Conservation (phyloP, 192 early-diverging fungal species). For the Cladochytrium replicatum region DNA sequence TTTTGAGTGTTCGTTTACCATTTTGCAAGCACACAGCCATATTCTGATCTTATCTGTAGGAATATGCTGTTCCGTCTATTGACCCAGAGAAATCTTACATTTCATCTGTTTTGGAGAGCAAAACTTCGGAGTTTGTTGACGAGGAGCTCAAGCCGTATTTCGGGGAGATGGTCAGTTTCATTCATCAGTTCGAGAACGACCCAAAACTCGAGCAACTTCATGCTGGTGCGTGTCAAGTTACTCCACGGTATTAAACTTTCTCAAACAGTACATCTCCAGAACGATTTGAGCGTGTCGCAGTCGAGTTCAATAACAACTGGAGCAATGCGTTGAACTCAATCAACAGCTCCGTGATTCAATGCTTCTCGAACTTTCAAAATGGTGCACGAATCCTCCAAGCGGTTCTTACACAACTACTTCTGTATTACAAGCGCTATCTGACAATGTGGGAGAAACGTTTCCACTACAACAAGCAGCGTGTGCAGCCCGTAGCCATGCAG, state of each 20-base stretch:
- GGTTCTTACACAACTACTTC: conserved; percentile 74
- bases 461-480: conserved; percentile 31
- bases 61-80: conserved; percentile 32
- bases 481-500: conserved; percentile 79
- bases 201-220: conserved; percentile 28
- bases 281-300: conserved; percentile 55
- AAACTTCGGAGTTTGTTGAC: conserved; percentile 77
- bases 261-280: conserved; percentile 23
- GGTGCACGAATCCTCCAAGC: conserved; percentile 86
- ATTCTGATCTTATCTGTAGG: conserved; percentile 16
- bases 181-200: conserved; percentile 57
- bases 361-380: conserved; percentile 93
- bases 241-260: background rate
- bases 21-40: conserved; percentile 13
- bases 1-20: conserved; percentile 59
- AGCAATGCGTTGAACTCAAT: conserved; percentile 61
- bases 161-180: conserved; percentile 71
- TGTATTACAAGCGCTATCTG: conserved; percentile 88
- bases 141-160: conserved; percentile 75
- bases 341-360: conserved; percentile 78
- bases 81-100: conserved; percentile 47
- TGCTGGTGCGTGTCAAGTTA: conserved; percentile 3
- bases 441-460: conserved; percentile 68
- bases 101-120: conserved; percentile 43
- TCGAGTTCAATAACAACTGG: conserved; percentile 74